These are phyloP conservation scores for Lachnellula hyalina DNA, from an alignment of 2,329 filamentous ascomycete genomes.

Conservation along the genomic window DNA sequence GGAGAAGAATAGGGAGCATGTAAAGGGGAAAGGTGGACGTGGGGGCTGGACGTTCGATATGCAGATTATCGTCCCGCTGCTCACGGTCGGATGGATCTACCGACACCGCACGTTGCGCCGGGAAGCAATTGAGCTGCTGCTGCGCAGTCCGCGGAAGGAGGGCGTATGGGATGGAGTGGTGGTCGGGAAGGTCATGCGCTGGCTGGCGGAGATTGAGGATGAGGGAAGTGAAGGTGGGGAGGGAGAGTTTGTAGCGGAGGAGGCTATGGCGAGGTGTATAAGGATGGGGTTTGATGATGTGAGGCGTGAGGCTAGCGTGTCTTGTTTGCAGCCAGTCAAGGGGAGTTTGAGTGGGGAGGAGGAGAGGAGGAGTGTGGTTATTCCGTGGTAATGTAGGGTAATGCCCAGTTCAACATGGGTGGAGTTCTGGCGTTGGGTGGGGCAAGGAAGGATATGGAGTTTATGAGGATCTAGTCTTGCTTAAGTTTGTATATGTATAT, in stretches of 20 bases:
- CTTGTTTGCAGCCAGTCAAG: conserved; percentile 17
- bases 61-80: conserved; percentile 20
- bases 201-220: conserved; percentile 19
- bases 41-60: conserved; percentile 14
- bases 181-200: conserved; percentile 19
- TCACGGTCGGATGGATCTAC: conserved; percentile 22
- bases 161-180: conserved; percentile 21
- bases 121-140: conserved; percentile 18
- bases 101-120: conserved; percentile 16
- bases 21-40: background rate
- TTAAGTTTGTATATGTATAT: background rate
- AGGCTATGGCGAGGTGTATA: conserved; percentile 16
- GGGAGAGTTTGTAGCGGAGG: conserved; percentile 16
- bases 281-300: conserved; percentile 17
- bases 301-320: conserved; percentile 12
- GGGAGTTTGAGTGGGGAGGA: conserved; percentile 10
- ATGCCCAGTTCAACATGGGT: background rate
- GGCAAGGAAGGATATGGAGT: background rate
- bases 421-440: background rate
- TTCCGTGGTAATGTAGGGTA: conserved; percentile 14
- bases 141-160: conserved; percentile 16
- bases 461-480: background rate
- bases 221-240: conserved; percentile 9
- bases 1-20: background rate
- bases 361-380: conserved; percentile 10